Evolutionary conservation across 257 asterid species (phyloP), one percentile per base, ranked within the genome.

Genomic region (Cruciata laevipes): DNA sequence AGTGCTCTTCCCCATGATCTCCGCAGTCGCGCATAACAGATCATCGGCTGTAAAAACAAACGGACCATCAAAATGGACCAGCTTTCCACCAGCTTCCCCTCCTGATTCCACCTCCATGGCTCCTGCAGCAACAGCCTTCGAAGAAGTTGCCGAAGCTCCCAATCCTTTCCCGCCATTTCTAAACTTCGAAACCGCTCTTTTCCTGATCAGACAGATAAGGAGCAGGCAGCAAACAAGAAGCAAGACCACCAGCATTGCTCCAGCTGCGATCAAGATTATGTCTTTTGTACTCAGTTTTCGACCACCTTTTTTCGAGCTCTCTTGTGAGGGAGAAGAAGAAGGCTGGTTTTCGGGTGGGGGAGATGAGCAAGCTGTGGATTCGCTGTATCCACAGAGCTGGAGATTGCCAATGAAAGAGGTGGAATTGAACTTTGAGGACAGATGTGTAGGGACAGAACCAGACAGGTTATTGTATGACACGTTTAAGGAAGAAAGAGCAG

Each of bases 41-140:
- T 90, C 97, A 58, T 93, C 97, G 6, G 96, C 95, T 27, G 99
- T 79, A 53, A 93, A 90, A 42, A 90, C 96, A 35, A 85, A 87
- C 6, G 90, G 91, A 7, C 97, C 97, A 58, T 93, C 98, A 23
- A 93, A 93, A 52, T 93, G 98, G 69, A 93, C 99, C 27, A 93
- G 65, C 60, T 90, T 93, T 42, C 99, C 99, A n/a, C 99, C 99
- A 1, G 85, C 74, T 67, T 87, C 95, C 5, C 82, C 77, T 3
- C 95, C 82, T 1, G 80, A 65, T 60, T 66, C 96, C 2, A 76
- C 63, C 14, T 81, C 84, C 49, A 68, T 25, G 3, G 65, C 95
- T 3, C 71, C 73, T 2, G 76, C 77, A 0, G 75, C 69, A 17
- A 52, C 80, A 3, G 81, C 72, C 81, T 82, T 83, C 2, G 74